These are phyloP conservation scores for Kondoa malvinella DNA, from an alignment of 768 basidiomycete species.

Conservation along the genomic window DNA sequence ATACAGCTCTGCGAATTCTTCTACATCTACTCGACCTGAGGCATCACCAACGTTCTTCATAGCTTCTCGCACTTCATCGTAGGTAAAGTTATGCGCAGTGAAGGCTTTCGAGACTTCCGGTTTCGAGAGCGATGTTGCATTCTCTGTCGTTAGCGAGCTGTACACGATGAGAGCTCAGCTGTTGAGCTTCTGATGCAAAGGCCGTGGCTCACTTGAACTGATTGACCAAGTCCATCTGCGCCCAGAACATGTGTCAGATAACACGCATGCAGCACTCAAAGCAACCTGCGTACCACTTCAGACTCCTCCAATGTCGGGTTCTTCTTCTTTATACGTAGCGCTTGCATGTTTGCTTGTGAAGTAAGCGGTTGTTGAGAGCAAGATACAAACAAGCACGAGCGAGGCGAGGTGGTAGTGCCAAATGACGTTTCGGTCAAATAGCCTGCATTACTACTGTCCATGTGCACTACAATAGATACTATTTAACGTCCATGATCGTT, in stretches of 20 bases:
- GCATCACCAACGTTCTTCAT: slow-evolving; percentile 88
- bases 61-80: slow-evolving; percentile 59
- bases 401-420: not conserved
- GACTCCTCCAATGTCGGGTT: not conserved
- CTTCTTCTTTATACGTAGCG: not conserved
- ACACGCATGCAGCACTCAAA: not conserved
- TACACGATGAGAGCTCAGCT: not conserved
- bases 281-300: not conserved
- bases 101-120: slow-evolving; percentile 13
- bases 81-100: slow-evolving; percentile 37
- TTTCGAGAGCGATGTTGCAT: slow-evolving; percentile 30
- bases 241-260: not conserved
- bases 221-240: slow-evolving; percentile 65
- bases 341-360: not conserved
- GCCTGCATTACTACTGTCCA: too few species aligned
- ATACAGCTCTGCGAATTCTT: slow-evolving; percentile 94
- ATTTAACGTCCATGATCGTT: too few species aligned
- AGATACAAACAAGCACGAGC: not conserved
- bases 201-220: slow-evolving; percentile 68
- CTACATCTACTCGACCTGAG: slow-evolving; percentile 86
- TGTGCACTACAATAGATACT: too few species aligned
- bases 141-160: slow-evolving; percentile 9
- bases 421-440: too few species aligned
- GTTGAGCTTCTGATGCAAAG: slow-evolving; percentile 16
- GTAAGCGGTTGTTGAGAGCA: not conserved